A percentile compares a stretch with the other conserved stretches of the same genome.
Evolutionary conservation across 495 filamentous ascomycete genomes (phyloP).

Genomic region (Penicillium mononematosum): DNA sequence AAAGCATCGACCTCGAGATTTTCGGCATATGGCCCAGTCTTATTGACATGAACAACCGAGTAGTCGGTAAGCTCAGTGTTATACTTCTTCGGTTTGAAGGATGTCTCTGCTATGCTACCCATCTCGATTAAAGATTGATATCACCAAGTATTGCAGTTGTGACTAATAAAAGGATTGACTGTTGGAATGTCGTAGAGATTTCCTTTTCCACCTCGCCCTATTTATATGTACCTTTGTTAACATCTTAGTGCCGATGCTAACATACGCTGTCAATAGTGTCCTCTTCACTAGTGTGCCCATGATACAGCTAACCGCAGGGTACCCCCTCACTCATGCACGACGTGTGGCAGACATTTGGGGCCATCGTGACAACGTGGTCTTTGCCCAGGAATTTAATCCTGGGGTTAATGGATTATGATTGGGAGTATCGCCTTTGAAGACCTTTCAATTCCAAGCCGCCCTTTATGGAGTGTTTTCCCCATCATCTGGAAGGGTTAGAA

Average conservation of each 20-base stretch:
- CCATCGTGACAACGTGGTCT: neutral
- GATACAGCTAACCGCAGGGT: neutral
- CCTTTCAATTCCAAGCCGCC: neutral
- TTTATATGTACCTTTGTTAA: neutral
- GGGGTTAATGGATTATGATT: neutral
- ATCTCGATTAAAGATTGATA: neutral
- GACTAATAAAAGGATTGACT: neutral
- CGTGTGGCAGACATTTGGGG: neutral
- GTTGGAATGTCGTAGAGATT: neutral
- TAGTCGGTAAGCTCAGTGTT: conserved; percentile 19
- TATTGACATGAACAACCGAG: conserved; percentile 9
- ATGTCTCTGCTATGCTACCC: neutral
- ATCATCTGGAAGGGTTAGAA: no score
- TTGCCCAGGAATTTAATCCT: neutral
- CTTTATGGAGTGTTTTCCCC: no score
- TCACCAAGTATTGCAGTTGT: conserved; percentile 2
- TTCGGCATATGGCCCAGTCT: conserved; percentile 15
- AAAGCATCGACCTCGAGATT: conserved; percentile 48
- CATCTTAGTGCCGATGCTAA: neutral
- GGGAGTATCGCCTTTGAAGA: neutral
- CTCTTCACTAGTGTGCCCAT: neutral
- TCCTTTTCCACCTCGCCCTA: neutral
- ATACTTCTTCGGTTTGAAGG: conserved; percentile 10
- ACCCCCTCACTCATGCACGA: neutral
- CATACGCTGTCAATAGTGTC: neutral